phyloP scores from a whole-genome alignment of 345 rosid genomes.

The Eutrema heterophyllum region DNA sequence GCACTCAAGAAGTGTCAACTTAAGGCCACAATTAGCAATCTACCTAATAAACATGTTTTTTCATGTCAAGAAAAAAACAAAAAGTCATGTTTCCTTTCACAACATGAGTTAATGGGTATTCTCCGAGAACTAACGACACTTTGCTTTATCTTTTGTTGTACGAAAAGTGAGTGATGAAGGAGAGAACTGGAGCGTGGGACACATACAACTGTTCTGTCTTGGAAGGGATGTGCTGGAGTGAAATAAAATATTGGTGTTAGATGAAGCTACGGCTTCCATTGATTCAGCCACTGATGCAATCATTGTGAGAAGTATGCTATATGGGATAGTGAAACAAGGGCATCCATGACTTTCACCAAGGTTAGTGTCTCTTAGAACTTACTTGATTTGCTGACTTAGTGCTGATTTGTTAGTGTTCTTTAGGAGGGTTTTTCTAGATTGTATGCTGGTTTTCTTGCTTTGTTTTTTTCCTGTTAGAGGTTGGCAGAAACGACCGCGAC shows the following conservation, averaged over 20 bases:
- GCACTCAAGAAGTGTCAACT: conserved; percentile 70
- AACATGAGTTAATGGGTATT: not conserved
- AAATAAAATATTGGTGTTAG: conserved; percentile 57
- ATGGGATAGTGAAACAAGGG: too few relatives aligned
- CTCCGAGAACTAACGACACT: not conserved
- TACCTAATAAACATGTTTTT: conserved; percentile 59
- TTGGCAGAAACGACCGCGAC: not conserved
- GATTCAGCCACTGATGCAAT: conserved; percentile 69
- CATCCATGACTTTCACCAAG: too few relatives aligned
- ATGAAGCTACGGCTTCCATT: conserved; percentile 74
- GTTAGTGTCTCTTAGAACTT: too few relatives aligned
- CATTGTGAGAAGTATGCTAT: conserved; percentile 56
- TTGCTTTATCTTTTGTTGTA: not conserved
- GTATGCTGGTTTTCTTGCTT: too few relatives aligned
- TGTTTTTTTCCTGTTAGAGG: not conserved
- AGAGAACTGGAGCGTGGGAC: conserved; percentile 86
- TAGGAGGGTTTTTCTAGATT: too few relatives aligned
- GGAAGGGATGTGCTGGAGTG: conserved; percentile 64
- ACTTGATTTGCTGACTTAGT: too few relatives aligned
- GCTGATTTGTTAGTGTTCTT: too few relatives aligned
- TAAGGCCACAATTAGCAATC: conserved; percentile 48
- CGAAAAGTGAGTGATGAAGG: conserved; percentile 66
- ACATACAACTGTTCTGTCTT: conserved; percentile 66
- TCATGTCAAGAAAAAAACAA: conserved; percentile 33
- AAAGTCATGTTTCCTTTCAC: not conserved